Evolutionary conservation across 208 protist genomes (phyloP).

Genomic region (Leishmania lainsoni): DNA sequence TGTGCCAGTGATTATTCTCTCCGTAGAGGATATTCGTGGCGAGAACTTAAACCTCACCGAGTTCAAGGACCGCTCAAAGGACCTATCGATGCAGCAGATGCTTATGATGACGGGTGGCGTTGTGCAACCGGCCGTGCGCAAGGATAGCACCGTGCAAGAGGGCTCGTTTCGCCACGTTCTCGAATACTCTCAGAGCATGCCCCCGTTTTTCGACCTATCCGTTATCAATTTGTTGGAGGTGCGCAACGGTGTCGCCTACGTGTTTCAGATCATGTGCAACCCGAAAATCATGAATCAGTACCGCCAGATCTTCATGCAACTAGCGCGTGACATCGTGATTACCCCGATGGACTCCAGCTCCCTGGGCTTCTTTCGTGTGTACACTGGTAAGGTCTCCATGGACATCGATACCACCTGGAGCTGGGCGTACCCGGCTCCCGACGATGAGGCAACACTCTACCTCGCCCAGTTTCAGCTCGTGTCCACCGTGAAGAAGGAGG

Average conservation of each 20-base stretch:
- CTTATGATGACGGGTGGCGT: constrained; percentile 77
- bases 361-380: constrained; percentile 52
- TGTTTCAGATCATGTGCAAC: constrained; percentile 83
- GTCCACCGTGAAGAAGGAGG: constrained; percentile 64
- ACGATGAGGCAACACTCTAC: neutral
- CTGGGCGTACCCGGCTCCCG: constrained; percentile 40
- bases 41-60: constrained; percentile 75
- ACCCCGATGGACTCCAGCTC: constrained; percentile 41
- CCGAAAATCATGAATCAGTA: constrained; percentile 63
- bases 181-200: constrained; percentile 71
- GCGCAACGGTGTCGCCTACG: constrained; percentile 69
- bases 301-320: constrained; percentile 63
- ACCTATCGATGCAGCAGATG: constrained; percentile 76
- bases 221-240: constrained; percentile 80
- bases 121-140: constrained; percentile 63
- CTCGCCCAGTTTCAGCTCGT: constrained; percentile 47
- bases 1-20: constrained; percentile 72
- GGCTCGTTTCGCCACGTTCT: constrained; percentile 69
- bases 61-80: constrained; percentile 81
- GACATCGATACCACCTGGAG: constrained; percentile 65
- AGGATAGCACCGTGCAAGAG: constrained; percentile 42
- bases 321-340: constrained; percentile 53
- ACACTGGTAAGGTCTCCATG: constrained; percentile 48
- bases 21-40: constrained; percentile 72
- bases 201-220: constrained; percentile 67